Percentiles rank a stretch among this genome's conserved stretches.
These are phyloP conservation scores for Amaranthus palmeri DNA, from an alignment of 148 eudicot species.

Conservation along the genomic window DNA sequence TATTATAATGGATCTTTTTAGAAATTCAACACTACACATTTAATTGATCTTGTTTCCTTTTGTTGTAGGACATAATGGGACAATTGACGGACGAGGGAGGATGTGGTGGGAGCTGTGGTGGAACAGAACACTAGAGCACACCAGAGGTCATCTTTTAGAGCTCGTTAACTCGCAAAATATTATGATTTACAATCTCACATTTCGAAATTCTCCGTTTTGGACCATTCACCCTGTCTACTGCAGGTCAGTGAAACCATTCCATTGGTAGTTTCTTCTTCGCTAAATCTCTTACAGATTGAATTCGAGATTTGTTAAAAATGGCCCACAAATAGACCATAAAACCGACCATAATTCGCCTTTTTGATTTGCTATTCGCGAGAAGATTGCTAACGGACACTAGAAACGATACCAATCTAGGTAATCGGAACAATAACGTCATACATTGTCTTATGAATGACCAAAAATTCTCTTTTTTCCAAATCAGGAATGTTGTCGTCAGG, in stretches of 20 bases:
- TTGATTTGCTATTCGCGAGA: no score
- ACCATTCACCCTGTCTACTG: slow-evolving; percentile 95
- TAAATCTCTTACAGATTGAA: background rate
- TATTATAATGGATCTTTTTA: no score
- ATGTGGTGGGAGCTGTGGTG: slow-evolving; percentile 99
- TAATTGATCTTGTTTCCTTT: slow-evolving; percentile 21
- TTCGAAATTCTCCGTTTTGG: slow-evolving; percentile 95
- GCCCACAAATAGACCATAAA: no score
- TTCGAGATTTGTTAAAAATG: no score
- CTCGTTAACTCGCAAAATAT: slow-evolving; percentile 75
- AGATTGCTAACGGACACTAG: no score
- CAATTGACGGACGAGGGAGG: slow-evolving; percentile 83
- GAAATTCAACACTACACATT: background rate
- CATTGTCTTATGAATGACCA: no score
- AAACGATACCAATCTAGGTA: no score
- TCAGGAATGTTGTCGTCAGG: slow-evolving; percentile 80
- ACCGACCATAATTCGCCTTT: no score
- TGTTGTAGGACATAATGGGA: slow-evolving; percentile 77
- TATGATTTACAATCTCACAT: slow-evolving; percentile 85
- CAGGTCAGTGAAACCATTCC: slow-evolving; percentile 46
- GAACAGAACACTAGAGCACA: slow-evolving; percentile 86
- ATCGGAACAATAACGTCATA: no score
- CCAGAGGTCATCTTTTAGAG: slow-evolving; percentile 95
- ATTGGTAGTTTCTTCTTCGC: background rate
- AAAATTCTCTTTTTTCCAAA: background rate